Evolutionary conservation across 1,139 yeast genomes (phyloP), one percentile per base, ranked within the genome.

Genomic region (Dujonia santamariae): DNA sequence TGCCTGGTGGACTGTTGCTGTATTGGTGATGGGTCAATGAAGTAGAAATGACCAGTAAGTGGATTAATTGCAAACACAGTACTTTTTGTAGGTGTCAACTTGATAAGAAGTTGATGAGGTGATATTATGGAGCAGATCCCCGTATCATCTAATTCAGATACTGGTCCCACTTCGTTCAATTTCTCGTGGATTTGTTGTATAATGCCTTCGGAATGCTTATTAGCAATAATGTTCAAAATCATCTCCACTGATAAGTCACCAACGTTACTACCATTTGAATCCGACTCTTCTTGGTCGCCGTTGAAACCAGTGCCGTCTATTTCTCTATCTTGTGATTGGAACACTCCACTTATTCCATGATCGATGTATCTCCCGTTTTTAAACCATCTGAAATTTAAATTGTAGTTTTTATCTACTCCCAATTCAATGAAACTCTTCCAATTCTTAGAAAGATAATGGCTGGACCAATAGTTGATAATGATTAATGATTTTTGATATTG

Each of bases 401-500:
- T 67, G 42, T 77, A 67, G 19, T 63, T 54, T 29, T 61, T 67
- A 44, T 76, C 75, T 15, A 84, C 66, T 0, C 92, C 92, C 39
- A 86, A 72, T 41, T 81, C 86, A 23, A 86, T 71, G 32, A 61
- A 72, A 39, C 69, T 77, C 56, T 57, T 71, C 63, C 69, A 61
- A 36, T 51, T 55, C 25, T 54, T 55, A 3, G 61, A 54, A 23
- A 62, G 44, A 40, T 63, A 53, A 61, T 66, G 64, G 58, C 65
- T 61, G 11, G 74, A 54, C 96, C 96, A 85, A 59, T 86, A 86
- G 43, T 78, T 76, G 6, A 87, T 67, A 3, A 75, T 56, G 13
- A 87, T 78, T 16, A 75, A 56, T 25, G 80, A 85, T 1, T 85
- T 73, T 41, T 75, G 77, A 50, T 82, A 84, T 22, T 72, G 69